Base-by-base conservation (phyloP, 1,284 basidiomycete species). In the Tylopilus sp. region DNA sequence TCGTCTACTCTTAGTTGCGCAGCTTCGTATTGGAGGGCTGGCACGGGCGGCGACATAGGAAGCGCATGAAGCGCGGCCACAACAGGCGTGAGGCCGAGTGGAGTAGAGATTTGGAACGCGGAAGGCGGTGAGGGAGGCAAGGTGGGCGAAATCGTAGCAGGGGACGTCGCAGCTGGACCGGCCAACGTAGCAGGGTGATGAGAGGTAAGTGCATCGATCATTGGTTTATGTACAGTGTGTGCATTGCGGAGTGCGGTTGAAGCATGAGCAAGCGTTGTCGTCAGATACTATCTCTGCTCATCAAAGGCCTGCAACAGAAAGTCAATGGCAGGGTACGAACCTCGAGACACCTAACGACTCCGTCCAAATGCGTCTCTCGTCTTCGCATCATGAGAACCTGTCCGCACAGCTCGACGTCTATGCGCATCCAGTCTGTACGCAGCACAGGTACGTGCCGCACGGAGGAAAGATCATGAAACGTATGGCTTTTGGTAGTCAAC, bases 361-460 rank as follows among this genome's bases (percentile, higher is more conserved):
- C 73, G 36, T 68, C 63, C 28, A 80, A 61, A 61, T 79, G 85
- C 51, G 73, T 70, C 60, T 85, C 81, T 55, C 87, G 74, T 38
- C 86, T 71, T 30, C 67, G 69, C 79, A 88, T 81, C 53, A 84
- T 75, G 25, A 89, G 71, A 41, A 85, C 64, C 60, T 89, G 82
- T 3, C 82, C 84, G 58, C 81, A 82, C n/a, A 89, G 71, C 55
- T 85, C 86, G 31, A 89, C 86, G 58, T 89, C 87, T 40, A 86
- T 79, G 44, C 76, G 76, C 84, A 89, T 84, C 57, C 76, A 72
- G 42, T 88, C 82, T 12, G 74, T 53, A 6, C 75, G 73, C 25
- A 87, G 63, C 9, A 82, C 68, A 23, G 71, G 71, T 42, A 74
- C 62, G 37, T 67, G 68, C 35, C 64, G 67, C 53, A 80, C 69